Conservation (phyloP, 2,329 filamentous ascomycete species). For the Trichoderma oligosporum region DNA sequence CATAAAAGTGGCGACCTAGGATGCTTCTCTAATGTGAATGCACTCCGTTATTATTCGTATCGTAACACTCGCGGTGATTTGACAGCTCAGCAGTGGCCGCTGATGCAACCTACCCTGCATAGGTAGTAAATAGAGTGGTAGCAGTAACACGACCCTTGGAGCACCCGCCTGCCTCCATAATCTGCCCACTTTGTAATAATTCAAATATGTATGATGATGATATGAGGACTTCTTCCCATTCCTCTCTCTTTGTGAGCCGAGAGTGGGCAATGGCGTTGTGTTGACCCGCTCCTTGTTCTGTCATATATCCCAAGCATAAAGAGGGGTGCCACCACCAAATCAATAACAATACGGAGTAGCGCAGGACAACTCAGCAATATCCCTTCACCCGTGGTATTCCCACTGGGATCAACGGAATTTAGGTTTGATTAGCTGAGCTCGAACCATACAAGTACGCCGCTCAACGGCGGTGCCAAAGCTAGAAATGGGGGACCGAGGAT, state of each 20-base stretch:
- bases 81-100: background rate
- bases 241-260: background rate
- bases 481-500: no score
- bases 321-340: conserved; percentile 1
- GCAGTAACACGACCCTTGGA: background rate
- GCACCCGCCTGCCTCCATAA: conserved; percentile 1
- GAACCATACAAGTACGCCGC: no score
- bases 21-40: background rate
- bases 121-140: background rate
- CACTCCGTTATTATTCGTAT: background rate
- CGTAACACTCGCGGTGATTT: background rate
- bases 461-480: no score
- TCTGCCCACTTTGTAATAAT: conserved; percentile 4
- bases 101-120: background rate
- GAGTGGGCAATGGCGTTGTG: background rate
- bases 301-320: conserved; percentile 9
- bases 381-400: background rate
- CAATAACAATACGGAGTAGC: background rate
- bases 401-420: no score
- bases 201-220: conserved; percentile 2
- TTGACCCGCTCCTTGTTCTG: conserved; percentile 9
- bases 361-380: background rate
- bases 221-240: background rate
- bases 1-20: background rate
- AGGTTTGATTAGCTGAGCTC: no score